A percentile compares a stretch with the other conserved stretches of the same genome.
Evolutionary conservation across 1,284 basidiomycete genomes (phyloP).

Genomic region (Meripilus lineatus): DNA sequence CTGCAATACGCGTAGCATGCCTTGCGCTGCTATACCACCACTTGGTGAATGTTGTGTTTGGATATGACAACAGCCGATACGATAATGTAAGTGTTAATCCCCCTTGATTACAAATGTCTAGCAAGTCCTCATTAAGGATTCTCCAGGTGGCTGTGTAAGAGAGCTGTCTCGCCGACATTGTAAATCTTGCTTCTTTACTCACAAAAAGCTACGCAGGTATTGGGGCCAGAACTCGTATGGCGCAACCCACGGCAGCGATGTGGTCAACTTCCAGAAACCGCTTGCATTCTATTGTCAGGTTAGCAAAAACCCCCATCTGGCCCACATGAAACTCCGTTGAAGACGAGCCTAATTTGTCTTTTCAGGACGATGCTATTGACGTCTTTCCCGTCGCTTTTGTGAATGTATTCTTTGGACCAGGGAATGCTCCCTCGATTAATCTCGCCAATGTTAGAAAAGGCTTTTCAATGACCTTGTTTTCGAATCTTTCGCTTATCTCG

Average conservation of each 20-base stretch:
- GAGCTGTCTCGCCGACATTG: not conserved
- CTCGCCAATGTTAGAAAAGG: conserved; percentile 47
- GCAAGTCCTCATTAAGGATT: conserved; percentile 1
- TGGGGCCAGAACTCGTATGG: conserved; percentile 71
- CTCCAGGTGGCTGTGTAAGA: conserved; percentile 49
- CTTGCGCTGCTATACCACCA: too few species aligned
- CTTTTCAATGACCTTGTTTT: not conserved
- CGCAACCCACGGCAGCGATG: conserved; percentile 42
- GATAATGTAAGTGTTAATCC: conserved; percentile 42
- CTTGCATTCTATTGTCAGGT: conserved; percentile 57
- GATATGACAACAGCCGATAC: conserved; percentile 46
- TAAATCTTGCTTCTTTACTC: conserved; percentile 7
- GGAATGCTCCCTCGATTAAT: conserved; percentile 53
- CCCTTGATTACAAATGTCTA: conserved; percentile 14
- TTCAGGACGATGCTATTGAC: conserved; percentile 55
- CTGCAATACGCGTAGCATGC: too few species aligned
- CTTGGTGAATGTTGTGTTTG: conserved; percentile 24
- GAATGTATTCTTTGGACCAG: conserved; percentile 54
- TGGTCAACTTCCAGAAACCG: conserved; percentile 50
- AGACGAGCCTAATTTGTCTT: conserved; percentile 3
- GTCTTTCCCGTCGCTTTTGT: conserved; percentile 61
- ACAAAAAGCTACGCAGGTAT: conserved; percentile 35
- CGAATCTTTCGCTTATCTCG: conserved; percentile 1
- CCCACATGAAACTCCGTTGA: conserved; percentile 1
- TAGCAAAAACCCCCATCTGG: too few species aligned